These are phyloP conservation scores for Selaginella tamariscina DNA, from an alignment of 75 land plant species.

Conservation along the genomic window DNA sequence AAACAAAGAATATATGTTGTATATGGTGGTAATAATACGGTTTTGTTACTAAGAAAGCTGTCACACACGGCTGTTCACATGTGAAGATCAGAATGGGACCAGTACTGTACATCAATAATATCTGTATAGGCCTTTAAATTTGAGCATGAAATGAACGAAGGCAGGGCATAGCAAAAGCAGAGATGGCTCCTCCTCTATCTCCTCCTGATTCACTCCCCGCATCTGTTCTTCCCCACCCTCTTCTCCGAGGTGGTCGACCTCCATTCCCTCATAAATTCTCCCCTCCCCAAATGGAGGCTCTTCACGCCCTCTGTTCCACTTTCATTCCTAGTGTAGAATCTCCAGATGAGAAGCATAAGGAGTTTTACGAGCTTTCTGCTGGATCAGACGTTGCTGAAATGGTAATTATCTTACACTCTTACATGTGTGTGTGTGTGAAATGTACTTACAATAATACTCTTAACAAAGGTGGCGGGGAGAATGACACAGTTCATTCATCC, in stretches of 20 bases:
- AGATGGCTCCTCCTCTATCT: neutral
- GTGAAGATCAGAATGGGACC: too few species aligned
- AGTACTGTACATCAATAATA: too few species aligned
- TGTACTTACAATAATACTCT: too few species aligned
- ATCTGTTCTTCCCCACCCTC: neutral
- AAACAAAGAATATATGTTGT: too few species aligned
- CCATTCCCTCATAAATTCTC: neutral
- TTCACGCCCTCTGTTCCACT: neutral
- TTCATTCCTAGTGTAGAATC: neutral
- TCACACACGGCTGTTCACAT: too few species aligned
- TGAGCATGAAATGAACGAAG: too few species aligned
- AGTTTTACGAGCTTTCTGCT: neutral
- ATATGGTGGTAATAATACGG: too few species aligned
- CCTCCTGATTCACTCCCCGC: neutral
- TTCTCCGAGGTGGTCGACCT: neutral
- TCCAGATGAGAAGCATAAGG: neutral
- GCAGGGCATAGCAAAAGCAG: too few species aligned
- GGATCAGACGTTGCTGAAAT: neutral
- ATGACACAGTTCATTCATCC: neutral
- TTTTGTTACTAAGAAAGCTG: too few species aligned
- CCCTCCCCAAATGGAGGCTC: neutral
- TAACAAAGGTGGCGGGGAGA: conserved; percentile 1
- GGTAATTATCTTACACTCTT: neutral
- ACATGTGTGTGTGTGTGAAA: neutral
- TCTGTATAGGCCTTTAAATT: too few species aligned